These are phyloP conservation scores for Parastagonospora avenae DNA, from an alignment of 2,329 filamentous ascomycete genomes.

Conservation along the genomic window DNA sequence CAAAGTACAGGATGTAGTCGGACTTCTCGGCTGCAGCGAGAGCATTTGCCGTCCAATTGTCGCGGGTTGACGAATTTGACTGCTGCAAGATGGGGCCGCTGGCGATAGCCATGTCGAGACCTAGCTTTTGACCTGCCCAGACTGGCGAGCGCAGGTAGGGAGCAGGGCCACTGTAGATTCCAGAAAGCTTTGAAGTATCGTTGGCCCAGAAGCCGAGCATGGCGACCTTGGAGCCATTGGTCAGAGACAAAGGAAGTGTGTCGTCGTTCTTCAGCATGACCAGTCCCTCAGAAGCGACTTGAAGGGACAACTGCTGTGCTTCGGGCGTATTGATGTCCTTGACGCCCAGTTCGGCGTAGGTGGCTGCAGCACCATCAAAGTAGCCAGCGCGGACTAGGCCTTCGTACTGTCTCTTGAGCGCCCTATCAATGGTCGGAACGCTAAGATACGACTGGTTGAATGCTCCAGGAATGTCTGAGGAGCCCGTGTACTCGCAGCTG, in stretches of 20 bases:
- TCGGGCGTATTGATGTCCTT: conserved; percentile 61
- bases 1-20: conserved; percentile 61
- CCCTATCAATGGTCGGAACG: conserved; percentile 54
- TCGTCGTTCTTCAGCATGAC: conserved; percentile 59
- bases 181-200: conserved; percentile 62
- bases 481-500: conserved; percentile 54
- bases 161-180: conserved; percentile 63
- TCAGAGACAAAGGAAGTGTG: conserved; percentile 50
- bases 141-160: conserved; percentile 62
- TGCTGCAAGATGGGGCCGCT: conserved; percentile 17
- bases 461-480: conserved; percentile 29
- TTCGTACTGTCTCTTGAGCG: conserved; percentile 59
- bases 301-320: conserved; percentile 61
- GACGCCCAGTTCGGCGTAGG: conserved; percentile 60
- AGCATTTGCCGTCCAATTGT: conserved; percentile 19
- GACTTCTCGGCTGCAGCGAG: conserved; percentile 48
- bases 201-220: conserved; percentile 65
- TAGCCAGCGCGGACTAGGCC: conserved; percentile 62
- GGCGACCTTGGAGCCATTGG: conserved; percentile 52
- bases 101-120: conserved; percentile 47
- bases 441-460: conserved; percentile 39
- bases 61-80: conserved; percentile 9
- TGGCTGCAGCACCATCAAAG: conserved; percentile 57
- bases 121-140: conserved; percentile 56
- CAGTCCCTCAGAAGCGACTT: conserved; percentile 56